phyloP scores from a whole-genome alignment of 768 basidiomycete species.

The Agaricus blazei region DNA sequence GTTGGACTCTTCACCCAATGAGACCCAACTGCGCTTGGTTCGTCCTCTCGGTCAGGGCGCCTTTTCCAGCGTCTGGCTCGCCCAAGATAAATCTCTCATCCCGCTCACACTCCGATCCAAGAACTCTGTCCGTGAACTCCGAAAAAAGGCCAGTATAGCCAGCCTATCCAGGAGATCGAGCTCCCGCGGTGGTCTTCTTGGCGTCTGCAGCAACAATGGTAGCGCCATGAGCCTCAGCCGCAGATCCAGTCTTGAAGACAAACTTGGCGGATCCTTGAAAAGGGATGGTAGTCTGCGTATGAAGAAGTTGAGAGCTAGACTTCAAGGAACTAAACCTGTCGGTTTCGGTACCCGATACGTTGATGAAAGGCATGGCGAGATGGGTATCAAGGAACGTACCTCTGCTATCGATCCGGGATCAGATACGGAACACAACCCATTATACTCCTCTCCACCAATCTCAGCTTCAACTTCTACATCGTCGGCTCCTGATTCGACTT shows the following conservation, averaged over 20 bases:
- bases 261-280: neutral
- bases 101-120: slow-evolving; percentile 38
- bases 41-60: slow-evolving; percentile 63
- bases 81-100: slow-evolving; percentile 44
- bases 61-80: slow-evolving; percentile 76
- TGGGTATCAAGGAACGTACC: slow-evolving; percentile 14
- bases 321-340: slow-evolving; percentile 19
- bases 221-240: slow-evolving; percentile 5
- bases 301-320: slow-evolving; percentile 23
- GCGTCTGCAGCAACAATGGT: neutral
- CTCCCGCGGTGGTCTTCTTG: slow-evolving; percentile 9
- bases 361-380: slow-evolving; percentile 26
- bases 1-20: slow-evolving; percentile 20
- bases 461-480: neutral
- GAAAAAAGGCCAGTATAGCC: slow-evolving; percentile 19
- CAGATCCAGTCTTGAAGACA: slow-evolving; percentile 10
- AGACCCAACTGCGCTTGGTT: slow-evolving; percentile 35
- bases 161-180: slow-evolving; percentile 21
- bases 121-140: slow-evolving; percentile 35
- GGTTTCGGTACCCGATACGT: slow-evolving; percentile 15
- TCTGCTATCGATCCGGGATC: neutral
- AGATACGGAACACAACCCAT: neutral
- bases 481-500: neutral
- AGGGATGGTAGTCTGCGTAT: slow-evolving; percentile 9
- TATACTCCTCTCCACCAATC: neutral